Base-by-base conservation (phyloP, 306 rosid species). In the Quillaja saponaria region DNA sequence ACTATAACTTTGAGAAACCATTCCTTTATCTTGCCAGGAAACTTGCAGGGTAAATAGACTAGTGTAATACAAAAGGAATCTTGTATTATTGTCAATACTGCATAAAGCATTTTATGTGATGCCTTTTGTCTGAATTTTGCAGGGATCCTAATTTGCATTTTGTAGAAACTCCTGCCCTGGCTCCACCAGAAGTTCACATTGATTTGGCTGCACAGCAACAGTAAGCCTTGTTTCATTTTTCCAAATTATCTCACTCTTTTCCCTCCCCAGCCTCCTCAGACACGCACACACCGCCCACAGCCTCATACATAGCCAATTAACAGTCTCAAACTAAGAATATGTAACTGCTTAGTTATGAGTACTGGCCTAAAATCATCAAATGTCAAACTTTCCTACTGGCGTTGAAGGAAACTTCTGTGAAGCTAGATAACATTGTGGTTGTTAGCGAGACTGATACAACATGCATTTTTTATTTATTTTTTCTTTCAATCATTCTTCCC, bases 181-280 rank as follows among this genome's bases (percentile, higher is more conserved):
- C 90, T 51, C 97, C 97, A 16, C 97, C 97, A 1, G 97, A 90
- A 58, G 91, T 90, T 37, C 87, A 86, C 54, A 87, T 90, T 14
- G 95, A 90, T 76, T 39, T 90, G 46, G 86, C 75, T 31, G 84
- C 77, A 1, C 95, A 87, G 63, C 78, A 73, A 40, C 83, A 78
- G 91, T 84, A 80, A 78, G 88, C 46, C 39, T 45, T 64, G 17
- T 57, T 4, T 60, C 42, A 11, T 51, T 39, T 3, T 18, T 58
- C 17, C 45, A 19, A 67, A 1, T 50, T 28, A 15, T 18, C 25
- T 35, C 40, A 17, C 13, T 0, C 46, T 0, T 62, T 5, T 14
- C 17, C 11, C 48, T 14, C 13, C 11, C 19, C 16, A 4, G n/a
- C 1, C 7, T 40, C 12, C 6, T 38, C 17, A 11, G 40, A 3